phyloP scores from a whole-genome alignment of 108 stramenopile genomes.

The Bacterosira constricta region DNA sequence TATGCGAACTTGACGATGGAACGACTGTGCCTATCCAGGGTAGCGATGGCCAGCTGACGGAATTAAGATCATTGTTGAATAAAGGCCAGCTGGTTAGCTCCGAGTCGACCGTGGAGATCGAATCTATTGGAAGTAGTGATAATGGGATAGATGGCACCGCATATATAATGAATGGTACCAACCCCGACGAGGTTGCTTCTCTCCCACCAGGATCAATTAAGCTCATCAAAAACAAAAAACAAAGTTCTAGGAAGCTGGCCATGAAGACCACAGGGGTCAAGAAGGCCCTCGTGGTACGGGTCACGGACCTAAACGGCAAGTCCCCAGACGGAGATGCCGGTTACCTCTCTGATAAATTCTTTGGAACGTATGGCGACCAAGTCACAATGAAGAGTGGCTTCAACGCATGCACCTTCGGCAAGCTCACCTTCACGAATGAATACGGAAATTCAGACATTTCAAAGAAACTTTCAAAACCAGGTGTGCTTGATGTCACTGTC shows the following conservation, averaged over 20 bases:
- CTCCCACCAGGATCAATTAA: constrained; percentile 11
- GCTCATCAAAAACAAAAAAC: too few relatives aligned
- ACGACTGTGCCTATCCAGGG: constrained; percentile 3
- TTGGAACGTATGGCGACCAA: constrained; percentile 17
- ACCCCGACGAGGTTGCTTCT: neutral
- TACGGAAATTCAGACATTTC: neutral
- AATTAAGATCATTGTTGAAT: constrained; percentile 1
- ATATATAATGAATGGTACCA: neutral
- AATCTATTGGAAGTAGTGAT: neutral
- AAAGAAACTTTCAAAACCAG: constrained; percentile 4
- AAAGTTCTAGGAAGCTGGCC: neutral
- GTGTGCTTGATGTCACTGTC: too few relatives aligned
- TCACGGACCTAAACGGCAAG: constrained; percentile 3
- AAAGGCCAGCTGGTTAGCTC: neutral
- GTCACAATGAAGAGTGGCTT: neutral
- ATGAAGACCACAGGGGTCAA: constrained; percentile 6
- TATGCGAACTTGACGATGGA: constrained; percentile 21
- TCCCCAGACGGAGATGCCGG: neutral
- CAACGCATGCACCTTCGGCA: constrained; percentile 8
- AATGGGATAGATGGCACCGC: neutral
- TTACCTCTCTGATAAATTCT: constrained; percentile 19
- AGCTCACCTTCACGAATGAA: constrained; percentile 23
- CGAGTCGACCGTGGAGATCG: neutral
- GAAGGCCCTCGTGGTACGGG: constrained; percentile 10
- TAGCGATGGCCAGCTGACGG: constrained; percentile 1